Evolutionary conservation across 2,329 filamentous ascomycete genomes (phyloP), one percentile per base, ranked within the genome.

Genomic region (Penicillium sp.): DNA sequence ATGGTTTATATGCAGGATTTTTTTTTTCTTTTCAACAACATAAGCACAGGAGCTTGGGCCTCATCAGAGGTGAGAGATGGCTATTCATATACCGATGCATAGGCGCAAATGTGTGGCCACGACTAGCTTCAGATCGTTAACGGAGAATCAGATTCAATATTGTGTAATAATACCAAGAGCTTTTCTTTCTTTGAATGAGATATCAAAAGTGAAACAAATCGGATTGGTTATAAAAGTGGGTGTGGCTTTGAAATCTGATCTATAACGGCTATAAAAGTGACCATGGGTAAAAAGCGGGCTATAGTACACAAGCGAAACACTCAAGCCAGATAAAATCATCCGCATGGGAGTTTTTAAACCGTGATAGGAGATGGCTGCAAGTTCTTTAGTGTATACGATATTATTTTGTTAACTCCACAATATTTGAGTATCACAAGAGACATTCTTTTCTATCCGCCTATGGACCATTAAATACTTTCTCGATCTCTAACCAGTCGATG

Each of bases 401-500:
- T 43, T 25, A 25, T 45, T 25, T 25, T 9, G 7, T 42, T 42
- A 25, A 25, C 19, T 21, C 13, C 42, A 27, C 4, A 12, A n/a
- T n/a, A 12, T 27, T 27, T 6, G 5, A 9, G 27, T 21, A 9
- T 19, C n/a, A 9, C 23, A 27, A 43, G 9, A 29, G 9, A 25
- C 6, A 25, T 9, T 25, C 40, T 25, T 10, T 29, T 29, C 27
- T 6, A 21, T 21, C 12, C 27, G n/a, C n/a, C n/a, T 43, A 61
- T 53, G 60, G 50, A 42, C 48, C 56, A 23, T 58, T 56, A 7
- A 66, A 62, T 6, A 67, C 37, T 35, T 67, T 67, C 23, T 67
- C 64, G 46, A 66, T 65, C 50, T 66, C 64, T n/a, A 62, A 41
- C 64, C 64, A 67, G 41, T 67, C 64, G 37, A 56, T 57, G 35